These are phyloP conservation scores for Phylloporus sp. DNA, from an alignment of 768 basidiomycete genomes.

Conservation along the genomic window DNA sequence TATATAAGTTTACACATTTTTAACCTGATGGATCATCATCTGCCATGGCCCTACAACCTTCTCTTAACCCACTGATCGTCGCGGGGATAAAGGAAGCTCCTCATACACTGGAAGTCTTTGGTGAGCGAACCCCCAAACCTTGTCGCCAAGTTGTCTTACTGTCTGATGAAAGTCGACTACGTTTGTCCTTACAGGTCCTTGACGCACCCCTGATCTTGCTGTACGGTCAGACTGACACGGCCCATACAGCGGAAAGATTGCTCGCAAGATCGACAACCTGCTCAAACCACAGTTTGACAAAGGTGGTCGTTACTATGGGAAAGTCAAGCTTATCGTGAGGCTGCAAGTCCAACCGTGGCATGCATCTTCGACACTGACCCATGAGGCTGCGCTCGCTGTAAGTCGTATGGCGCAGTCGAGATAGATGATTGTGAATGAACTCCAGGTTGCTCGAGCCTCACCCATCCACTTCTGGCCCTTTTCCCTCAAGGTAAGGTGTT, in stretches of 20 bases:
- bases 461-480: constrained; percentile 82
- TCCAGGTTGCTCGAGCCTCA: constrained; percentile 63
- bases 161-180: constrained; percentile 63
- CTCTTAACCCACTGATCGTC: constrained; percentile 60
- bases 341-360: constrained; percentile 83
- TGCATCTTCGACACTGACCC: constrained; percentile 63
- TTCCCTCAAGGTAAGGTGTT: constrained; percentile 51
- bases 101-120: constrained; percentile 77
- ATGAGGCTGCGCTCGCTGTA: constrained; percentile 82
- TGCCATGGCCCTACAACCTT: constrained; percentile 76
- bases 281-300: constrained; percentile 56
- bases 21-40: neutral
- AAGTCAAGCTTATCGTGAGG: constrained; percentile 70
- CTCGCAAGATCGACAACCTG: constrained; percentile 53
- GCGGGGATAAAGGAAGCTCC: constrained; percentile 57
- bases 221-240: neutral
- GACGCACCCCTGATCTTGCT: neutral
- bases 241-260: constrained; percentile 52
- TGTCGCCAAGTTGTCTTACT: too few species aligned
- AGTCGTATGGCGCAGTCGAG: constrained; percentile 11
- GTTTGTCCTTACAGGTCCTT: constrained; percentile 77
- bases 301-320: constrained; percentile 63
- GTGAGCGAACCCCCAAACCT: constrained; percentile 37
- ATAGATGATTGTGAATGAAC: neutral
- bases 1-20: neutral